phyloP scores from a whole-genome alignment of 768 basidiomycete genomes.

The Lactifluus pinguis region DNA sequence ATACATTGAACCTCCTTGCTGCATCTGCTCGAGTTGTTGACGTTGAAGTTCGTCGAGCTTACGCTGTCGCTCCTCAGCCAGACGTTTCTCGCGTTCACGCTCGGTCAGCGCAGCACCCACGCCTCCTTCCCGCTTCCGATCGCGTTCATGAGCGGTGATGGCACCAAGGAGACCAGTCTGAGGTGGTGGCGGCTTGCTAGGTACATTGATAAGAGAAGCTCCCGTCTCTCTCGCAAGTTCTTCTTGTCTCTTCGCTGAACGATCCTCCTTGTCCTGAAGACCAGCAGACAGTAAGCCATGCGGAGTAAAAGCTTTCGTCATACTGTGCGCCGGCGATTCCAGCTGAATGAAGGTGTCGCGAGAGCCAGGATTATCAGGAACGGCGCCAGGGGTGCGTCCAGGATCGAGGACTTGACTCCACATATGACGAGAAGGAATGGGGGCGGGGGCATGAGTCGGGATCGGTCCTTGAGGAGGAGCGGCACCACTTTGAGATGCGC shows the following conservation, averaged over 20 bases:
- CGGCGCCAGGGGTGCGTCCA: slow-evolving; percentile 39
- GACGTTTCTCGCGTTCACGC: slow-evolving; percentile 83
- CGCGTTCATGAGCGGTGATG: slow-evolving; percentile 90
- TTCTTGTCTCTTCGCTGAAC: slow-evolving; percentile 93
- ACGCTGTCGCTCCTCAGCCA: slow-evolving; percentile 88
- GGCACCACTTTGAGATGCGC: slow-evolving; percentile 8
- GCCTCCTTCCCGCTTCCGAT: slow-evolving; percentile 90
- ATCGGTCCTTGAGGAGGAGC: slow-evolving; percentile 2
- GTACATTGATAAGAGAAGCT: slow-evolving; percentile 90
- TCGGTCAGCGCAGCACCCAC: slow-evolving; percentile 93
- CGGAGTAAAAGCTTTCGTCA: slow-evolving; percentile 92
- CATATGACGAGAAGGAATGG: slow-evolving; percentile 53
- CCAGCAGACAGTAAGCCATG: slow-evolving; percentile 93
- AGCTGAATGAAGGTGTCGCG: slow-evolving; percentile 66
- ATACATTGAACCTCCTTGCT: slow-evolving; percentile 67
- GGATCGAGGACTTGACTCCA: slow-evolving; percentile 89
- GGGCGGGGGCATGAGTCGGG: slow-evolving; percentile 18
- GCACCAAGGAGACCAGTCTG: slow-evolving; percentile 94
- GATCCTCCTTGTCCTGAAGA: slow-evolving; percentile 89
- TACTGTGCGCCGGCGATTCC: slow-evolving; percentile 56
- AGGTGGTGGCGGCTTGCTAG: slow-evolving; percentile 87
- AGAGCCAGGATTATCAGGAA: slow-evolving; percentile 27
- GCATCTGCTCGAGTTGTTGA: slow-evolving; percentile 86
- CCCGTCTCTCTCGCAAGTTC: slow-evolving; percentile 88
- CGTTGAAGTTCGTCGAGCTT: slow-evolving; percentile 87